Base-by-base conservation (phyloP, 2,329 filamentous ascomycete genomes). In the Pseudogymnoascus sp. region DNA sequence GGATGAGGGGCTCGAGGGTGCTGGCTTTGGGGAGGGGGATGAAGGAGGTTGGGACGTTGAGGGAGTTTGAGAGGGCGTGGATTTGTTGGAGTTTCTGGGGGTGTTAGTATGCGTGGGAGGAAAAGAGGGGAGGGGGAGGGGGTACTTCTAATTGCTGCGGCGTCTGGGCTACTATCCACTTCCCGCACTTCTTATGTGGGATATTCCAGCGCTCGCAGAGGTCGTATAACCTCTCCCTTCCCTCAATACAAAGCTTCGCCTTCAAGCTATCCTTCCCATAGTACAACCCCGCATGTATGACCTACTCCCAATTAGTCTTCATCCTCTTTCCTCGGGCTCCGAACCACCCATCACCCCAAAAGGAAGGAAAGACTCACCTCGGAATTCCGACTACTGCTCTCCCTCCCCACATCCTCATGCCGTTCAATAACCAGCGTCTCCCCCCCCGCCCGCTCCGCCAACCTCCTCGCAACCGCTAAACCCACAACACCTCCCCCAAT, bases 231-330 rank as follows among this genome's bases (percentile, higher is more conserved):
- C 91, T 79, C 33, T 86, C 72, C 67, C 87, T 87, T 63, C 94
- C 94, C 33, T 79, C 77, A 65, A 97, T 79, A 76, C 94, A 99
- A 11, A 99, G 83, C 14, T 77, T 76, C 1, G 92, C 91, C 76
- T 99, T 99, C 60, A 97, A 83, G 1, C 86, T 87, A 39, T 77
- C 74, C 5, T 79, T 72, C 14, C 89, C 90, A 74, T 97, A 97
- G 81, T 97, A 97, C 58, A 97, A 82, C 12, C 94, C 94, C 1
- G 90, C 94, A 73, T 99, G 94, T 68, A 99, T 95, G 61, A 97
- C 93, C 81, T 97, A 28, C 38, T 16, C 41, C 18, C 35, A 41
- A 35, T 61, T n/a, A 63, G 62, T n/a, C 57, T 2, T 6, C 8
- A 16, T 14, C 20, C 28, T 20, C 54, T 2, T 0, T 36, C 9